Evolutionary conservation across 2,329 filamentous ascomycete genomes (phyloP).

Genomic region (Samsoniella hepiali): DNA sequence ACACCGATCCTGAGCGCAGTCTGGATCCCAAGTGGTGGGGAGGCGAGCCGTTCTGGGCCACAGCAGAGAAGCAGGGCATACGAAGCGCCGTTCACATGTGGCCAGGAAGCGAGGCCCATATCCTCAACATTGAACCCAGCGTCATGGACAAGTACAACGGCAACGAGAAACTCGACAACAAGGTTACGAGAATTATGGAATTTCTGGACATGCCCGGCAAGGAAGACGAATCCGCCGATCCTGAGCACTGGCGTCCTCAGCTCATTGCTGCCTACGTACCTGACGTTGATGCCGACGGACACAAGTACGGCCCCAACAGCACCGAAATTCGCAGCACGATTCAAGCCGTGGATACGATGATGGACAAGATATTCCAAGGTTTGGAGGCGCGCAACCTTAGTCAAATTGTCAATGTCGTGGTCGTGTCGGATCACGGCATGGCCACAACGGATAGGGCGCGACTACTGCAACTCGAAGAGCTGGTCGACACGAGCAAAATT

Average conservation of each 20-base stretch:
- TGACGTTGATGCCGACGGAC: constrained; percentile 83
- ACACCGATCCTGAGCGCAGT: constrained; percentile 72
- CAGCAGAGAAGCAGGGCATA: constrained; percentile 78
- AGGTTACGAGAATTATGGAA: constrained; percentile 76
- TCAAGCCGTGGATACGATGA: constrained; percentile 73
- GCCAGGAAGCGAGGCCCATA: constrained; percentile 91
- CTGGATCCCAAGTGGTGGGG: constrained; percentile 91
- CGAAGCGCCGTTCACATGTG: constrained; percentile 93
- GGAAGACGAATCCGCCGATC: constrained; percentile 51
- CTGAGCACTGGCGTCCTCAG: constrained; percentile 67
- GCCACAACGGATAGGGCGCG: constrained; percentile 81
- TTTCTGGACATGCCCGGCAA: constrained; percentile 79
- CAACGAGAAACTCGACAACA: constrained; percentile 68
- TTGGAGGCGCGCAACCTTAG: constrained; percentile 81
- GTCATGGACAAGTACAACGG: constrained; percentile 84
- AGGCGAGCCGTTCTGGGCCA: constrained; percentile 91
- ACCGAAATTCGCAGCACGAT: constrained; percentile 85
- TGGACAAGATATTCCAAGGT: constrained; percentile 71
- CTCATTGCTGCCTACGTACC: constrained; percentile 94
- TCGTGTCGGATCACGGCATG: constrained; percentile 99
- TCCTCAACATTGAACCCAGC: constrained; percentile 69
- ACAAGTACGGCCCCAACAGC: constrained; percentile 88
- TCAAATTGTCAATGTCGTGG: constrained; percentile 83
- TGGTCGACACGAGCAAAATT: constrained; percentile 74
- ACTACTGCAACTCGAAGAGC: constrained; percentile 83